Conservation (phyloP, 1,284 basidiomycete genomes). For the Fomitopsis betulina region DNA sequence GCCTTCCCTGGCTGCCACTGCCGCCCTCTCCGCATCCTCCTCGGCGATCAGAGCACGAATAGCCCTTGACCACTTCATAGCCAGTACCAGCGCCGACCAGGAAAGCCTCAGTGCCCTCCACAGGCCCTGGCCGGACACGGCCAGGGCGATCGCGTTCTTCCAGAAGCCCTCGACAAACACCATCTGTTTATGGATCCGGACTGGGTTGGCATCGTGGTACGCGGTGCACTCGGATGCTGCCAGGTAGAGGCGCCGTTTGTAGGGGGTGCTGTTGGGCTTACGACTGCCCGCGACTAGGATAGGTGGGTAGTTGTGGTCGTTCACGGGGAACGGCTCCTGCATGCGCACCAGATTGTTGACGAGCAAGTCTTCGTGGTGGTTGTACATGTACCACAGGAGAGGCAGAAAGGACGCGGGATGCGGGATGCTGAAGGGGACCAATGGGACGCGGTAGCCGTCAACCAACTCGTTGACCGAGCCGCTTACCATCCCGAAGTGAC, state of each 20-base stretch:
- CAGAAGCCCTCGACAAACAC: slow-evolving; percentile 9
- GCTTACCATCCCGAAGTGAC: neutral
- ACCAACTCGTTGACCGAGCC: slow-evolving; percentile 1
- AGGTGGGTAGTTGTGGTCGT: neutral
- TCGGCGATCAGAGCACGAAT: neutral
- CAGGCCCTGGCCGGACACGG: slow-evolving; percentile 12
- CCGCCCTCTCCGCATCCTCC: neutral
- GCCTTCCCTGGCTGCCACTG: neutral
- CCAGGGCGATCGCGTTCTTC: slow-evolving; percentile 14
- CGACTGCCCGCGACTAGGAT: neutral
- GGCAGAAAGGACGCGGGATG: slow-evolving; percentile 9
- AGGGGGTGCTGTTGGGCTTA: neutral
- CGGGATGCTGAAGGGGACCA: slow-evolving; percentile 17
- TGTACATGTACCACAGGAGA: slow-evolving; percentile 15
- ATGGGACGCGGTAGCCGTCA: slow-evolving; percentile 13
- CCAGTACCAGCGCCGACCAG: slow-evolving; percentile 10
- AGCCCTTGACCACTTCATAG: neutral
- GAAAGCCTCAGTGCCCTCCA: slow-evolving; percentile 13
- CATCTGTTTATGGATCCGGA: slow-evolving; percentile 7
- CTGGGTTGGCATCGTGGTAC: slow-evolving; percentile 1
- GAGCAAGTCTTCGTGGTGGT: slow-evolving; percentile 8
- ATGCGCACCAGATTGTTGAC: slow-evolving; percentile 7
- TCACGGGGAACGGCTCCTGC: too few relatives aligned
- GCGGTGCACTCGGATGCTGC: neutral
- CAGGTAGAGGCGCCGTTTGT: neutral